Base-by-base conservation (phyloP, 2,329 filamentous ascomycete genomes). In the Aspergillus carbonarius region DNA sequence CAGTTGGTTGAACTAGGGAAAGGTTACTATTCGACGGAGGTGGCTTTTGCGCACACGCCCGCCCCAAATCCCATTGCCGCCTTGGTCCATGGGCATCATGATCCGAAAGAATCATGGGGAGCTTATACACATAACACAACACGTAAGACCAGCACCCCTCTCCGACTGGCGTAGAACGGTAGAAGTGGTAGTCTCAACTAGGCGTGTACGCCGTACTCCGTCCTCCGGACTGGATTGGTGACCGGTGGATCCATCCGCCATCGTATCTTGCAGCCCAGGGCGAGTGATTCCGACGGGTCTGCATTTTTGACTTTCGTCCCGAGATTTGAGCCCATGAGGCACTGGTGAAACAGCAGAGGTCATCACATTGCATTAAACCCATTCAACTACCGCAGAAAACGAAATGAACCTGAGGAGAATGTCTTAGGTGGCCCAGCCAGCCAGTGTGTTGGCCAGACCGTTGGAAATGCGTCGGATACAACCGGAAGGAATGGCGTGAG, bases 271-370 rank as follows among this genome's bases (percentile, higher is more conserved):
- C 51, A 59, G 56, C n/a, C 27, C 25, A 47, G 42, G 27, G 25
- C 37, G 48, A 54, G 51, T 48, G 42, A 17, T 46, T 25, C 40
- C 39, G 47, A 34, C 25, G 46, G 39, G 50, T 47, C 27, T 51
- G 30, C n/a, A 17, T 40, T 42, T 52, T 61, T 55, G 47, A 60
- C 58, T 65, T 56, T 58, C 34, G 35, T 47, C 51, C 58, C 56
- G 53, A 56, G 58, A 53, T 57, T 60, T 42, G 27, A 49, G 42
- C n/a, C 54, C 49, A 25, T 64, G 61, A 65, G 56, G 63, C 63
- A 64, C 57, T 66, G 62, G 63, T 66, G 63, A 66, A 66, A 66
- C 63, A 56, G 60, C 20, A 47, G 49, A 46, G 35, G 13, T 42
- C 35, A 53, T 53, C 39, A 53, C 35, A 53, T 40, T 32, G 20